Base-by-base conservation (phyloP, 768 basidiomycete genomes). In the Tubosaeta sp. region DNA sequence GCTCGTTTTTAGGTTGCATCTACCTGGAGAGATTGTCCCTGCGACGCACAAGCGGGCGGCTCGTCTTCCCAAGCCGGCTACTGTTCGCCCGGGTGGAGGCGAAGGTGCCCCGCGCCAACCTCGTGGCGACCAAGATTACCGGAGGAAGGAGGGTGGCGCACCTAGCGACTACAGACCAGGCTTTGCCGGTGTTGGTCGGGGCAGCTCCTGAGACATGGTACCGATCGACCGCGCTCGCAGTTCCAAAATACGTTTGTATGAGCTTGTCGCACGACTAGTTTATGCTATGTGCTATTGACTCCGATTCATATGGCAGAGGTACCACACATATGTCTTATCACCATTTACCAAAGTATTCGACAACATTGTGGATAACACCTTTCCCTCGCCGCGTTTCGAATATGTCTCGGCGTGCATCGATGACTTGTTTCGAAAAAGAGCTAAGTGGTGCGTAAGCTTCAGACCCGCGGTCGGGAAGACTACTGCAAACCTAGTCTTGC, bases 11-110 rank as follows among this genome's bases (percentile, higher is more conserved):
- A 93, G 90, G 89, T 83, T 97, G 52, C 91, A 97, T 77, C 86
- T 97, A 60, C 95, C 94, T 47, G 73, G 74, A 55, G 95, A 99
- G 75, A 97, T 99, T 68, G 97, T 99, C 49, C 97, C 95, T 53
- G 77, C 91, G 52, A 99, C 97, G 56, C 92, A 95, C 83, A 97
- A 97, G 80, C 97, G 95, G 79, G 89, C 91, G 55, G 88, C 81
- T 47, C 92, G 97, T 65, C 83, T 89, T 26, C 77, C 87, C 43
- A 88, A 91, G 59, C 91, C 92, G 33, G 88, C 94, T 47, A 73
- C 79, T 52, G 82, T 83, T 51, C 84, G 86, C 60, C 76, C 79
- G 29, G 84, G 85, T 55, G 83, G 79, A 59, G 88, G 83, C 43
- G 83, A 80, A 54, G 89, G 91, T 61, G 83, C 88, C 11, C 91